Conservation (phyloP, 2,329 filamentous ascomycete genomes). For the Hypoxylon sp. region DNA sequence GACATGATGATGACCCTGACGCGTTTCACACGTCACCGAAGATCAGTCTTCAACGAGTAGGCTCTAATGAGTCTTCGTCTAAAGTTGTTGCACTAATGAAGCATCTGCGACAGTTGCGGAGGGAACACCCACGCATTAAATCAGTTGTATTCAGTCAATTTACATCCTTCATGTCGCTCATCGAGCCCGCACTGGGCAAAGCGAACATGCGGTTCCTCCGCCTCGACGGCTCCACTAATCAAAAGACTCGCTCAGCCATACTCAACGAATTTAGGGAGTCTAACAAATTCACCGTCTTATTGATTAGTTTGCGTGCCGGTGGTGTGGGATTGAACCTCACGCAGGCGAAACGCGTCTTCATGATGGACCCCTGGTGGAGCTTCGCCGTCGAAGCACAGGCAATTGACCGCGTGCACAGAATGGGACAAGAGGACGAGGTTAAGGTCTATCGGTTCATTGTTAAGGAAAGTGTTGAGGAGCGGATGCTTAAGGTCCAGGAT, state of each 20-base stretch:
- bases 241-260: conserved; percentile 84
- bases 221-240: conserved; percentile 90
- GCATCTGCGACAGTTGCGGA: conserved; percentile 77
- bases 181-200: conserved; percentile 81
- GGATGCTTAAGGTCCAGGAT: conserved; percentile 94
- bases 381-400: conserved; percentile 97
- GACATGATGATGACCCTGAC: conserved; percentile 74
- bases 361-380: conserved; percentile 99
- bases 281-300: conserved; percentile 76
- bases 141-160: conserved; percentile 98
- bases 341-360: conserved; percentile 88
- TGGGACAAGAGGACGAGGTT: conserved; percentile 92
- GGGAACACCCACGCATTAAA: conserved; percentile 77
- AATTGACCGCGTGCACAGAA: conserved; percentile 96
- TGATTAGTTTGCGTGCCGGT: conserved; percentile 88
- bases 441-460: conserved; percentile 90
- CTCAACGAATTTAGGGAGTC: conserved; percentile 76
- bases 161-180: conserved; percentile 93
- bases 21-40: conserved; percentile 59
- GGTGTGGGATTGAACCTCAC: conserved; percentile 96
- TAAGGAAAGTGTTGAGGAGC: conserved; percentile 90
- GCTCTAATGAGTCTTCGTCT: conserved; percentile 79
- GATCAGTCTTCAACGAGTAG: conserved; percentile 71
- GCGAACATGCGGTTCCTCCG: conserved; percentile 84
- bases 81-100: conserved; percentile 86